Conservation (phyloP, 352 stramenopile species). For the Phytophthora hibernalis region DNA sequence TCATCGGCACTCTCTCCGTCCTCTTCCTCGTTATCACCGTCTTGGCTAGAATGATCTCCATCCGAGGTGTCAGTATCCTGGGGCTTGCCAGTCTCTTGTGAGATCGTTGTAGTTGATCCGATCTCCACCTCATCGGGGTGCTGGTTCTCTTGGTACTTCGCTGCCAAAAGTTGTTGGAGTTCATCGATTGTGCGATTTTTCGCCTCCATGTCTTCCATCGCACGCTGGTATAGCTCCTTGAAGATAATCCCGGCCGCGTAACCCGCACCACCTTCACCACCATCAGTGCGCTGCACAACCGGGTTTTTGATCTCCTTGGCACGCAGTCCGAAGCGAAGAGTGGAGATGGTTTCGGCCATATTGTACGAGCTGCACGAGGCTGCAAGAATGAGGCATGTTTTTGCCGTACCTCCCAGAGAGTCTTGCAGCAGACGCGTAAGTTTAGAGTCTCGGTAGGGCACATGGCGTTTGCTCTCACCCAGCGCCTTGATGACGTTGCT, state of each 20-base stretch:
- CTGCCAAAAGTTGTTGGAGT: constrained; percentile 54
- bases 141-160: constrained; percentile 49
- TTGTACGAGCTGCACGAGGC: constrained; percentile 87
- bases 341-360: constrained; percentile 83
- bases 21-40: constrained; percentile 37
- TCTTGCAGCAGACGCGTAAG: constrained; percentile 89
- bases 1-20: constrained; percentile 31
- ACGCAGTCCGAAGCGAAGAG: constrained; percentile 71
- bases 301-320: constrained; percentile 88
- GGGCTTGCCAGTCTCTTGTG: constrained; percentile 19
- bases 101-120: not conserved
- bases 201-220: constrained; percentile 70
- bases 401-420: constrained; percentile 91
- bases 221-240: constrained; percentile 75
- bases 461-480: constrained; percentile 74
- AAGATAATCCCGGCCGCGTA: constrained; percentile 49
- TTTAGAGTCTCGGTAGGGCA: constrained; percentile 86
- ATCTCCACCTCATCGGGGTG: constrained; percentile 25
- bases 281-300: constrained; percentile 52
- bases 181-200: constrained; percentile 79
- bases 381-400: constrained; percentile 96
- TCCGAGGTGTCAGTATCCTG: constrained; percentile 32
- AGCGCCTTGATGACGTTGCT: constrained; percentile 90
- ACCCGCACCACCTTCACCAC: constrained; percentile 22
- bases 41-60: constrained; percentile 34